Evolutionary conservation across 2,329 filamentous ascomycete species (phyloP).

Genomic region (Stromatinia cepivora): DNA sequence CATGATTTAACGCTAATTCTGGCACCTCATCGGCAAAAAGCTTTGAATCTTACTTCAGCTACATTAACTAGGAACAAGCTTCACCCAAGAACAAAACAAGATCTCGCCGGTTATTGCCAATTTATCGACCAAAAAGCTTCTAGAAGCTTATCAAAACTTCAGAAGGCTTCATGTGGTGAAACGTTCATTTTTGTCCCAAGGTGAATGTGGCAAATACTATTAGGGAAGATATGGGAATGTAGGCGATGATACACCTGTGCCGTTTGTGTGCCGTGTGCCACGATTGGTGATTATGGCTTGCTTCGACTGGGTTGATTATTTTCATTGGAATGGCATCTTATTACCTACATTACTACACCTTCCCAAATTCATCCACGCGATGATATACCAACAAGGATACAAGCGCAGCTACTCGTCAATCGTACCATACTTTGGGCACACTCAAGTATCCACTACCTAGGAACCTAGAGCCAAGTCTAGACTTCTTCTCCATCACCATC

Average conservation of each 20-base stretch:
- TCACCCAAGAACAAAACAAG: not conserved
- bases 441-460: not conserved
- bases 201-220: not conserved
- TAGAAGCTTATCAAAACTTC: conserved; percentile 2
- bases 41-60: not conserved
- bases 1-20: not conserved
- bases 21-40: not conserved
- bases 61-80: not conserved
- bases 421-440: not conserved
- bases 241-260: not conserved
- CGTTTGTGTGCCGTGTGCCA: not conserved
- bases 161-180: not conserved
- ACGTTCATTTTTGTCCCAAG: not conserved
- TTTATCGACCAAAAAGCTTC: not conserved
- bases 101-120: not conserved
- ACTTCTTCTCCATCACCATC: not conserved
- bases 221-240: not conserved
- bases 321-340: not conserved
- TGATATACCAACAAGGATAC: not conserved
- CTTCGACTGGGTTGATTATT: not conserved
- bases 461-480: not conserved
- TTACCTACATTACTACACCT: not conserved
- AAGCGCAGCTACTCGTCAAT: not conserved
- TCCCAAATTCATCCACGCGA: not conserved
- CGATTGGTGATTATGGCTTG: not conserved